Conservation (phyloP, 73 alveolate species). For the Tetrahymena malaccensis region DNA sequence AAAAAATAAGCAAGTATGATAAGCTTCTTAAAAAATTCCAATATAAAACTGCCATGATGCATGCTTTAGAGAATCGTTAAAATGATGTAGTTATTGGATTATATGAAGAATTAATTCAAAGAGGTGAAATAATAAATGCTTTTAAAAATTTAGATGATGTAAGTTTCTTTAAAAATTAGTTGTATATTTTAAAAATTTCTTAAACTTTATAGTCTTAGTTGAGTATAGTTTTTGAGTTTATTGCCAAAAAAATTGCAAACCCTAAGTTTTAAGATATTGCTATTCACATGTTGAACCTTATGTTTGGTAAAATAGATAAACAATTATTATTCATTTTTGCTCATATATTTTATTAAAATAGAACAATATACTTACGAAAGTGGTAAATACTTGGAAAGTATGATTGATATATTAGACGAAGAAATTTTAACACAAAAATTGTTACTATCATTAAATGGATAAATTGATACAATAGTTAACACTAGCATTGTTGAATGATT, state of each 20-base stretch:
- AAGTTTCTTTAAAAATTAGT: not conserved
- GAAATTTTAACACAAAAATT: not conserved
- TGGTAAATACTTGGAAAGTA: not conserved
- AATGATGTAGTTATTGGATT: conserved; percentile 1
- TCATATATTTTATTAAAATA: not conserved
- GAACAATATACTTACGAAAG: not conserved
- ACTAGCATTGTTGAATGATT: not conserved
- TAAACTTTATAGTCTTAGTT: not conserved
- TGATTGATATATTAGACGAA: not conserved
- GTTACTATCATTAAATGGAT: not conserved
- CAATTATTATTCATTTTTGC: not conserved
- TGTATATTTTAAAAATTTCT: not conserved
- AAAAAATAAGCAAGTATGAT: conserved; percentile 14
- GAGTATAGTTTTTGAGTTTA: not conserved
- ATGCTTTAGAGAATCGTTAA: conserved; percentile 10
- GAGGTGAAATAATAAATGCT: conserved; percentile 9
- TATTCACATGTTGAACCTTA: not conserved
- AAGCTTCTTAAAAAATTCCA: conserved; percentile 4
- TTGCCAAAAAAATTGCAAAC: not conserved
- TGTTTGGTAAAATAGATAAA: not conserved
- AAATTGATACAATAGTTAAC: not conserved
- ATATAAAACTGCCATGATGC: conserved; percentile 1
- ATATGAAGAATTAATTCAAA: conserved; percentile 6
- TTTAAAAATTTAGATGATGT: not conserved
- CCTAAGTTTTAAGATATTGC: not conserved